These are phyloP conservation scores for Talaromyces sp. DNA, from an alignment of 2,329 filamentous ascomycete genomes.

Conservation along the genomic window DNA sequence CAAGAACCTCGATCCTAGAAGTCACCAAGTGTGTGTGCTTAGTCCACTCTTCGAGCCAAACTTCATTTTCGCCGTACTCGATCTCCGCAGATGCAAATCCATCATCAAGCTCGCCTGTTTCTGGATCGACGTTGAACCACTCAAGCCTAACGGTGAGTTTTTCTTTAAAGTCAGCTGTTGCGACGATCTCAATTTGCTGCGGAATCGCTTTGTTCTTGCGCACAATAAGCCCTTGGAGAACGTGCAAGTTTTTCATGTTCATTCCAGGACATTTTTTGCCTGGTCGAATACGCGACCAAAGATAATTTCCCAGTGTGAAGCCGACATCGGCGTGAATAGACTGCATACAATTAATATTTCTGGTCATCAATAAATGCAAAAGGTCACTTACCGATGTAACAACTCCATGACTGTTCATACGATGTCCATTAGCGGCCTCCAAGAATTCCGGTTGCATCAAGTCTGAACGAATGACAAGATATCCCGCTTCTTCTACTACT, in stretches of 20 bases:
- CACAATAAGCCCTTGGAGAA: conserved; percentile 52
- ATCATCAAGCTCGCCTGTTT: conserved; percentile 4
- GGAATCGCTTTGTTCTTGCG: conserved; percentile 42
- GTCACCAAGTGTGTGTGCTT: conserved; percentile 13
- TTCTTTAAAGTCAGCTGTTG: conserved; percentile 50
- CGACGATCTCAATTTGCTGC: conserved; percentile 42
- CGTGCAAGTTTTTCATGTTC: conserved; percentile 33
- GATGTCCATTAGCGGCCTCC: conserved; percentile 12
- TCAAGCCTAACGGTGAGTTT: background rate
- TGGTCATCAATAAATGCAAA: background rate
- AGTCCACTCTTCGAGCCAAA: conserved; percentile 17
- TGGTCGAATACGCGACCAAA: conserved; percentile 15
- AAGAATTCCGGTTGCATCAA: conserved; percentile 9
- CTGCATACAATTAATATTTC: background rate
- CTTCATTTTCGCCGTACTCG: conserved; percentile 13
- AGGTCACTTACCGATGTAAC: conserved; percentile 1
- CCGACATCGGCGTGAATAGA: conserved; percentile 18
- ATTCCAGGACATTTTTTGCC: conserved; percentile 16
- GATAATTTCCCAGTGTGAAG: conserved; percentile 22
- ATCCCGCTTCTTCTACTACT: background rate
- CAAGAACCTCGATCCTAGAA: conserved; percentile 14
- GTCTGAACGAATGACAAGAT: conserved; percentile 10
- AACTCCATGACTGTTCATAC: conserved; percentile 10
- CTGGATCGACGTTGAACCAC: conserved; percentile 23
- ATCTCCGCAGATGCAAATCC: conserved; percentile 6